Conservation (phyloP, 1,284 basidiomycete genomes). For the Apiotrichum akiyoshidainum region DNA sequence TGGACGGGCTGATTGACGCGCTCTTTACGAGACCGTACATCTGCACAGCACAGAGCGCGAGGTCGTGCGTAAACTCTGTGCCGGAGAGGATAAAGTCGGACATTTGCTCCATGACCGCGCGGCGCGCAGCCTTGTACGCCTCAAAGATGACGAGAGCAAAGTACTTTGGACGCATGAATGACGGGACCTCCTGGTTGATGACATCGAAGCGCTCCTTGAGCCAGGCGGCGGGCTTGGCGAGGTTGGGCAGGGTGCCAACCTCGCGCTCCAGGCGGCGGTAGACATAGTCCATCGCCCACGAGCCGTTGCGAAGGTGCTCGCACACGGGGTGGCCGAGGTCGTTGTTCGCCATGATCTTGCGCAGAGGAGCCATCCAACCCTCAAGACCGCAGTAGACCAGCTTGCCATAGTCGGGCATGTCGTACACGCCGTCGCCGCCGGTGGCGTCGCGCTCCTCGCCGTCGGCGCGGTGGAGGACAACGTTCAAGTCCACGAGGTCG, state of each 20-base stretch:
- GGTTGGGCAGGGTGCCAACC: conserved; percentile 57
- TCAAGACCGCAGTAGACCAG: conserved; percentile 87
- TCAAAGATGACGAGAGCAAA: conserved; percentile 84
- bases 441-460: conserved; percentile 88
- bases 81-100: conserved; percentile 80
- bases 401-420: conserved; percentile 67
- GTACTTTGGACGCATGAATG: conserved; percentile 87
- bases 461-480: conserved; percentile 75
- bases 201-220: conserved; percentile 76
- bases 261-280: conserved; percentile 60
- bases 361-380: conserved; percentile 88
- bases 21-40: conserved; percentile 87
- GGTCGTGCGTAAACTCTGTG: conserved; percentile 80
- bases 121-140: conserved; percentile 83
- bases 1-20: conserved; percentile 69
- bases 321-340: conserved; percentile 89
- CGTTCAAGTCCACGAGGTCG: conserved; percentile 82
- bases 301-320: conserved; percentile 75
- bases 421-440: conserved; percentile 65
- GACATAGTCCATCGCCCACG: conserved; percentile 86
- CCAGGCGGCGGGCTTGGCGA: conserved; percentile 72
- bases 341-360: conserved; percentile 76
- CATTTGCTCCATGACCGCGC: conserved; percentile 74
- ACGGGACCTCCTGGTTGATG: conserved; percentile 68
- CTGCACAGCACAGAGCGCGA: conserved; percentile 81